These are phyloP conservation scores for Aspergillus cavernicola DNA, from an alignment of 495 filamentous ascomycete species.

Conservation along the genomic window DNA sequence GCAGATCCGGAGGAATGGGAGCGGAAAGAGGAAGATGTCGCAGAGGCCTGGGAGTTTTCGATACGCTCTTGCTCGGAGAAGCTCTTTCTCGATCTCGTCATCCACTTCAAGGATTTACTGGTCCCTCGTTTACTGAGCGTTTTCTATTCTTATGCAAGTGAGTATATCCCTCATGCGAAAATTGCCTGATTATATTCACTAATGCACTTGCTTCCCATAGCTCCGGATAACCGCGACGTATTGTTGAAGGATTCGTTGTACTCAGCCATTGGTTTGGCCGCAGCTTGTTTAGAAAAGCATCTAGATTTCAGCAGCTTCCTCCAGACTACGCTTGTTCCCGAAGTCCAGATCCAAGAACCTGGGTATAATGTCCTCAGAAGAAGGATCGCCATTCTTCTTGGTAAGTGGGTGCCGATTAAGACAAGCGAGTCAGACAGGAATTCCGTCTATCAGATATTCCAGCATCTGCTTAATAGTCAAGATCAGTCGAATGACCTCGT, in stretches of 20 bases:
- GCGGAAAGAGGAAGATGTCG: slow-evolving; percentile 70
- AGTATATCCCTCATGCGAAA: slow-evolving; percentile 15
- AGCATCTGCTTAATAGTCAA: slow-evolving; percentile 73
- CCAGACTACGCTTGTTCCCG: slow-evolving; percentile 65
- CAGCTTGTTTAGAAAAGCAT: slow-evolving; percentile 62
- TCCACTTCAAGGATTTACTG: slow-evolving; percentile 76
- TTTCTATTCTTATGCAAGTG: slow-evolving; percentile 68
- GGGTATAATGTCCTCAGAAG: slow-evolving; percentile 85
- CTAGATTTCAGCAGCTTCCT: slow-evolving; percentile 84
- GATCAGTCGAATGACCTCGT: slow-evolving; percentile 85
- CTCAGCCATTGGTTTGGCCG: slow-evolving; percentile 82
- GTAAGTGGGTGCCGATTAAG: slow-evolving; percentile 83
- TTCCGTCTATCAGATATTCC: slow-evolving; percentile 84
- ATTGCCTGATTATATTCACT: not conserved
- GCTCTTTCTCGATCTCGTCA: slow-evolving; percentile 85
- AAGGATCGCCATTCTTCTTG: slow-evolving; percentile 80
- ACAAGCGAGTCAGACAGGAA: slow-evolving; percentile 57
- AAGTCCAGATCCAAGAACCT: slow-evolving; percentile 71
- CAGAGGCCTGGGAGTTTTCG: slow-evolving; percentile 23
- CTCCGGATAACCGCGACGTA: slow-evolving; percentile 60
- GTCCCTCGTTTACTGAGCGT: slow-evolving; percentile 72
- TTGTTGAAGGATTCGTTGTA: slow-evolving; percentile 90
- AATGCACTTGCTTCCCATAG: slow-evolving; percentile 28
- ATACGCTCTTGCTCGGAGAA: slow-evolving; percentile 89
- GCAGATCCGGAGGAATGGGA: slow-evolving; percentile 94